These are phyloP conservation scores for Solanum commersonii DNA, from an alignment of 257 asterid genomes.

Conservation along the genomic window DNA sequence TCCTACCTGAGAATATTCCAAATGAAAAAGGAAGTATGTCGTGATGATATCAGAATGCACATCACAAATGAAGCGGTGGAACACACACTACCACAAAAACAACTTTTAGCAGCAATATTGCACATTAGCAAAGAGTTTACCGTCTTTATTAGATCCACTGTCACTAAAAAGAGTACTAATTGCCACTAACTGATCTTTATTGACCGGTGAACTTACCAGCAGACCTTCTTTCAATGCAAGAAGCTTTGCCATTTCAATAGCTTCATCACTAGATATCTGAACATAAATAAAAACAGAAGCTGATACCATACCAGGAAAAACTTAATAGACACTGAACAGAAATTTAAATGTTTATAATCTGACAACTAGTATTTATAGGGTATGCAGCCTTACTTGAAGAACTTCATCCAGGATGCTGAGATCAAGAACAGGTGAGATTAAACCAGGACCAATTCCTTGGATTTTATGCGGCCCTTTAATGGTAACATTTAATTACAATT, in stretches of 20 bases:
- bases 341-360: not conserved
- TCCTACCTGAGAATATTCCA: conserved; percentile 25
- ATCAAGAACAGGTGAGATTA: conserved; percentile 26
- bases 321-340: not conserved
- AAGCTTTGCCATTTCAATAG: conserved; percentile 40
- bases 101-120: no score
- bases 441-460: conserved; percentile 39
- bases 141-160: no score
- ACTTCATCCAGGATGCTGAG: conserved; percentile 27
- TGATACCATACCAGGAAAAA: not conserved
- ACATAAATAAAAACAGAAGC: not conserved
- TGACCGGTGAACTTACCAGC: conserved; percentile 19
- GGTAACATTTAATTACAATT: not conserved
- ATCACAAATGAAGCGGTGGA: not conserved
- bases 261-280: conserved; percentile 43
- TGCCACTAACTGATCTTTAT: not conserved
- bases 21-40: not conserved
- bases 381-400: conserved; percentile 18
- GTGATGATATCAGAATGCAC: not conserved
- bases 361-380: not conserved
- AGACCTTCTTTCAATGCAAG: conserved; percentile 48
- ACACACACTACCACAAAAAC: no score
- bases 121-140: no score
- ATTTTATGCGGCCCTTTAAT: conserved; percentile 28
- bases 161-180: no score